Conservation (phyloP, 2,329 filamentous ascomycete species). For the Amauroascus niger region DNA sequence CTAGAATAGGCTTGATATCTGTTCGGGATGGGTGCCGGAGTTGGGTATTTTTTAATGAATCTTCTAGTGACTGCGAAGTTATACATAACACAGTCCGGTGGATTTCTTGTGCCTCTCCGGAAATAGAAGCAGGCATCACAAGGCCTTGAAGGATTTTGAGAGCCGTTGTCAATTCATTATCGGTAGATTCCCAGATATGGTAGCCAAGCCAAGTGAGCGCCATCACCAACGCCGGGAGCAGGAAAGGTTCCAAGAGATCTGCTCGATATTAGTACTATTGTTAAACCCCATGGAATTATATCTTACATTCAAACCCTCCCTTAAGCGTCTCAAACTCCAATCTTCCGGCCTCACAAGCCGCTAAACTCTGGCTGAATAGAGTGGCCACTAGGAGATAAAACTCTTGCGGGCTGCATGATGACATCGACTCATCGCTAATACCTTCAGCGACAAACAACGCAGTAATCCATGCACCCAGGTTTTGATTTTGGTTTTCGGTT, state of each 20-base stretch:
- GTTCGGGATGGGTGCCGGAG: slow-evolving; percentile 41
- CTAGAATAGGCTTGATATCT: slow-evolving; percentile 46
- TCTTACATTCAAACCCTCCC: slow-evolving; percentile 52
- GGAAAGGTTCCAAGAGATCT: slow-evolving; percentile 55
- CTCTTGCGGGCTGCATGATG: slow-evolving; percentile 53
- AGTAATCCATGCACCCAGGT: slow-evolving; percentile 51
- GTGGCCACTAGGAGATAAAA: slow-evolving; percentile 55
- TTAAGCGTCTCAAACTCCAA: slow-evolving; percentile 51
- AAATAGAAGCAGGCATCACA: slow-evolving; percentile 48
- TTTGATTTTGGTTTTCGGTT: slow-evolving; percentile 46
- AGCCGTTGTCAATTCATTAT: slow-evolving; percentile 43
- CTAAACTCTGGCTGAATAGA: slow-evolving; percentile 51
- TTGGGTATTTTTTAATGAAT: slow-evolving; percentile 44
- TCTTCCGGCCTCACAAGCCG: slow-evolving; percentile 47
- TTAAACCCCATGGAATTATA: neutral
- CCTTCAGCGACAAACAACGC: slow-evolving; percentile 54
- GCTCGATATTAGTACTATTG: slow-evolving; percentile 11
- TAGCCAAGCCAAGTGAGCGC: slow-evolving; percentile 51
- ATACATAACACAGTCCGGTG: slow-evolving; percentile 52
- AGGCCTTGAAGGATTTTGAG: slow-evolving; percentile 49
- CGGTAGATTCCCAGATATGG: slow-evolving; percentile 42
- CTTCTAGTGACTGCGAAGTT: slow-evolving; percentile 43
- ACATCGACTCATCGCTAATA: slow-evolving; percentile 55
- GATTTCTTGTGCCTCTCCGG: slow-evolving; percentile 51
- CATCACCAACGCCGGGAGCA: slow-evolving; percentile 52